Evolutionary conservation across 169 alveolate species (phyloP).

Genomic region (Cyclospora cayetanensis): DNA sequence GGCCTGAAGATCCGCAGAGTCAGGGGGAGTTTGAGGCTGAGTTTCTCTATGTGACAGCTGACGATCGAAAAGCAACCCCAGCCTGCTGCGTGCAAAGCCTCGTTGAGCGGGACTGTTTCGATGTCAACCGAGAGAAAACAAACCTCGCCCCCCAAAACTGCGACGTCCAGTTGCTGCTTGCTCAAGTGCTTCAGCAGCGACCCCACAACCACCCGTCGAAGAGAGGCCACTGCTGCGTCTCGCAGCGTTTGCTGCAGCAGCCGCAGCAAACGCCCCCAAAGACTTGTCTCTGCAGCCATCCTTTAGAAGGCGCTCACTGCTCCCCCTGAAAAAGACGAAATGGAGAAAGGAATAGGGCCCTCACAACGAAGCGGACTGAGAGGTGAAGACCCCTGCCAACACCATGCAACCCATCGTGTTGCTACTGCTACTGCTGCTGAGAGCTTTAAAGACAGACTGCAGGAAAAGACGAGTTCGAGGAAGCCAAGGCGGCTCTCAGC

Average conservation of each 20-base stretch:
- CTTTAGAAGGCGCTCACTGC: not conserved
- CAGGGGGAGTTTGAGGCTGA: conserved; percentile 27
- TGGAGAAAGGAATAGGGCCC: not conserved
- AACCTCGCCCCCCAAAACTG: conserved; percentile 27
- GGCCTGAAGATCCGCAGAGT: conserved; percentile 19
- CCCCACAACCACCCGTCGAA: conserved; percentile 12
- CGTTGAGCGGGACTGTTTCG: not conserved
- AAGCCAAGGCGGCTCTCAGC: not conserved
- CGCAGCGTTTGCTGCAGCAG: conserved; percentile 33
- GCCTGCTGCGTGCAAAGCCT: conserved; percentile 40
- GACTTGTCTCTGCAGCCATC: not conserved
- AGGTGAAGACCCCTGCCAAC: not conserved
- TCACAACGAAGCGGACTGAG: not conserved
- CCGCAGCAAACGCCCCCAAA: conserved; percentile 36
- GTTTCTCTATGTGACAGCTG: not conserved
- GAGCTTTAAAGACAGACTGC: not conserved
- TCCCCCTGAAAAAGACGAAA: not conserved
- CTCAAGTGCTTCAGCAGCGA: not conserved
- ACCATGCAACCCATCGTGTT: not conserved
- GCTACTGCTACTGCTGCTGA: conserved; percentile 16
- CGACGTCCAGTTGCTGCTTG: conserved; percentile 44
- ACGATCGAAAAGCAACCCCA: conserved; percentile 29
- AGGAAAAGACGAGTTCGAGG: not conserved
- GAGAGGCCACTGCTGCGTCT: conserved; percentile 35
- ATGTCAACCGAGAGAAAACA: conserved; percentile 8